phyloP scores from a whole-genome alignment of 257 asterid species.

The Gynochthodes officinalis region DNA sequence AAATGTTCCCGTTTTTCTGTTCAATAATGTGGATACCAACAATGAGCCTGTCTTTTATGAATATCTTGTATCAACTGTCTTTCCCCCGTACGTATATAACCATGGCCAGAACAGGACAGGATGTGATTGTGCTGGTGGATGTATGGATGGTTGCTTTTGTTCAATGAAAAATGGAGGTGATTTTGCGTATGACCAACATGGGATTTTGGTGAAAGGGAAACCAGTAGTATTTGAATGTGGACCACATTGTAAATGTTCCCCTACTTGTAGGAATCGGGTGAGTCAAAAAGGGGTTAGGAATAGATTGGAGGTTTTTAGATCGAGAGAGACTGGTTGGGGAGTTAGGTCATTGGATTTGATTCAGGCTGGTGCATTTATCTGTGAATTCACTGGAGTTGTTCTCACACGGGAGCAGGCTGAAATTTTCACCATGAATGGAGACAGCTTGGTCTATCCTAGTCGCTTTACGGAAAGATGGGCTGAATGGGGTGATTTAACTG shows the following conservation, averaged over 20 bases:
- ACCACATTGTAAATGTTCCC: slow-evolving; percentile 69
- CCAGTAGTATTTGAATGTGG: slow-evolving; percentile 85
- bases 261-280: slow-evolving; percentile 72
- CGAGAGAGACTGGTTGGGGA: slow-evolving; percentile 93
- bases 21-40: slow-evolving; percentile 60
- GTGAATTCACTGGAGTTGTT: slow-evolving; percentile 84
- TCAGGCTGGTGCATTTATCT: slow-evolving; percentile 86
- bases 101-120: slow-evolving; percentile 37
- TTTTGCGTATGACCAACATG: slow-evolving; percentile 59
- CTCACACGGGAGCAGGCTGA: slow-evolving; percentile 79
- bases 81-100: slow-evolving; percentile 46
- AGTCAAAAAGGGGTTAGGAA: slow-evolving; percentile 69
- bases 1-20: slow-evolving; percentile 58
- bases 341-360: slow-evolving; percentile 84
- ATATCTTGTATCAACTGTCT: slow-evolving; percentile 43
- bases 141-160: slow-evolving; percentile 62
- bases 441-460: slow-evolving; percentile 62
- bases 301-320: slow-evolving; percentile 80
- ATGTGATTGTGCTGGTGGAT: slow-evolving; percentile 60
- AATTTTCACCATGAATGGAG: slow-evolving; percentile 81
- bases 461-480: slow-evolving; percentile 78
- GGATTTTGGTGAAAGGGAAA: slow-evolving; percentile 73
- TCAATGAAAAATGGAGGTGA: slow-evolving; percentile 69
- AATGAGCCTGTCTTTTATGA: slow-evolving; percentile 55
- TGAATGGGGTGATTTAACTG: slow-evolving; percentile 81